Conservation (phyloP, 305 asterid species). For the Solanum aculeatissimum region DNA sequence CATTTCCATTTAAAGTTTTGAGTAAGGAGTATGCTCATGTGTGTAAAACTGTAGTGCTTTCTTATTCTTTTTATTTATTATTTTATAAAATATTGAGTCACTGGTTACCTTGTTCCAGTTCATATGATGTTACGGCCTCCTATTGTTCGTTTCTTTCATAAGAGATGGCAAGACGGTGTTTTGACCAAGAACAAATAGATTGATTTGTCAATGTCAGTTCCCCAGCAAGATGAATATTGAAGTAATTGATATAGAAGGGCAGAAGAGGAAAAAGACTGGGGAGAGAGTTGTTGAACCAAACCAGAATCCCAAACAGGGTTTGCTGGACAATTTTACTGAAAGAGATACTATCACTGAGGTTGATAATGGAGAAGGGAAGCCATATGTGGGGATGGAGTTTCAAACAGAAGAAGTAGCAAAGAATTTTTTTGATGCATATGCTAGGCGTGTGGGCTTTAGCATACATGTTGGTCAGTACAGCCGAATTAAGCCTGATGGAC, state of each 20-base stretch:
- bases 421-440: conserved; percentile 58
- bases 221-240: neutral
- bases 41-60: neutral
- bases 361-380: conserved; percentile 33
- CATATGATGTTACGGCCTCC: neutral
- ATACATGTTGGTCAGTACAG: conserved; percentile 48
- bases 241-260: neutral
- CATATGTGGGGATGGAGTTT: conserved; percentile 63
- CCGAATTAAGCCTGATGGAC: conserved; percentile 54
- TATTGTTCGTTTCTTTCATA: neutral
- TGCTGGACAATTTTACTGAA: conserved; percentile 22
- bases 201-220: neutral
- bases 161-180: neutral
- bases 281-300: neutral
- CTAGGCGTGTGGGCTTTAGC: conserved; percentile 56
- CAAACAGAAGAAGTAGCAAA: conserved; percentile 65
- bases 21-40: neutral
- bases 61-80: neutral
- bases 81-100: neutral
- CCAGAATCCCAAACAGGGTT: conserved; percentile 22
- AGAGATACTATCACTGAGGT: conserved; percentile 25
- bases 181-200: neutral
- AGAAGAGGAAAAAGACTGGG: neutral
- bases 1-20: neutral
- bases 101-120: neutral